Evolutionary conservation across 768 basidiomycete genomes (phyloP).

Genomic region (Collybiopsis luxurians): DNA sequence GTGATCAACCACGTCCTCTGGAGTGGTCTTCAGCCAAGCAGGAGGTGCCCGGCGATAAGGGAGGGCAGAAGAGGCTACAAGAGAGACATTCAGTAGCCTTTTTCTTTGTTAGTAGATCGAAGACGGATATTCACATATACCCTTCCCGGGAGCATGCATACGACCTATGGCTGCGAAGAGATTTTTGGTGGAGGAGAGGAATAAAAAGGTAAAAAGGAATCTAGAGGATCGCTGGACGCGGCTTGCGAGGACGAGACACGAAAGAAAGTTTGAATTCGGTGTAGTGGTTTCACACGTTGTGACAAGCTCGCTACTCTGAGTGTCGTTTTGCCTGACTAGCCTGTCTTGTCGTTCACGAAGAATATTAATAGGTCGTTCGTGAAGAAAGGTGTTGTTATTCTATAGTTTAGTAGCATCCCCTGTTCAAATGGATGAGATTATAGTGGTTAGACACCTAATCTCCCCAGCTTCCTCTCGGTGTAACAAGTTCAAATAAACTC

Average conservation of each 20-base stretch:
- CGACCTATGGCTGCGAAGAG: conserved; percentile 78
- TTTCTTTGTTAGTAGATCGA: too few relatives aligned
- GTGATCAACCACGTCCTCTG: conserved; percentile 93
- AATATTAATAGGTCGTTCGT: too few relatives aligned
- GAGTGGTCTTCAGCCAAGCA: conserved; percentile 94
- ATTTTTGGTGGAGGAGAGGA: not conserved
- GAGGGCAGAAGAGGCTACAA: conserved; percentile 85
- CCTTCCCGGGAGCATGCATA: conserved; percentile 99
- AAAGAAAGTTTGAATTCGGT: not conserved
- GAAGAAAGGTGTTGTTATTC: too few relatives aligned
- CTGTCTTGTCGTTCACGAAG: too few relatives aligned
- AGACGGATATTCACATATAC: conserved; percentile 77
- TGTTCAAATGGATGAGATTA: too few relatives aligned
- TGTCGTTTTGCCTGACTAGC: too few relatives aligned
- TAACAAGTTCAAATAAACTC: too few relatives aligned
- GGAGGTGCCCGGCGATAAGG: conserved; percentile 96
- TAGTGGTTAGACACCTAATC: too few relatives aligned
- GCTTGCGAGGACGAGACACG: too few relatives aligned
- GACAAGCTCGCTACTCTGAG: too few relatives aligned
- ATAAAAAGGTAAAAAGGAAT: conserved; percentile 9
- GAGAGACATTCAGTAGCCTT: conserved; percentile 10
- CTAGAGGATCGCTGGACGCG: conserved; percentile 5
- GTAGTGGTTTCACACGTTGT: not conserved
- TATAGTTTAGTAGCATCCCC: too few relatives aligned
- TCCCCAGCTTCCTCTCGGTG: too few relatives aligned